A percentile compares a stretch with the other conserved stretches of the same genome.
Conservation (phyloP, 139 green algal genomes). For the Picochlorum sp. region DNA sequence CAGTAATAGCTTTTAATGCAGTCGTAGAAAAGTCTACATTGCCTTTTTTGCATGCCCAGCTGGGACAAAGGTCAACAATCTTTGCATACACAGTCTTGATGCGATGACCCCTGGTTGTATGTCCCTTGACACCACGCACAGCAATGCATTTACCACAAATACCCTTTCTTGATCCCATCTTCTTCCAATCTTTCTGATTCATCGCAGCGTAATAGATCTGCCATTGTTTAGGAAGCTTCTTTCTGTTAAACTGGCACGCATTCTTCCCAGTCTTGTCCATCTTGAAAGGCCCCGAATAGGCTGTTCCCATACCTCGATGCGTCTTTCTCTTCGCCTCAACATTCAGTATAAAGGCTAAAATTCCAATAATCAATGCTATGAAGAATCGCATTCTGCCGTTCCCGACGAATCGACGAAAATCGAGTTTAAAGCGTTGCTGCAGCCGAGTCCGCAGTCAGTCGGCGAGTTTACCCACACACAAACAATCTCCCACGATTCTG, state of each 20-base stretch:
- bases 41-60: constrained; percentile 1
- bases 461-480: no score
- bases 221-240: constrained; percentile 1
- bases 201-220: constrained; percentile 12
- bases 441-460: no score
- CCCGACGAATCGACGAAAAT: no score
- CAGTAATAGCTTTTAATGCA: constrained; percentile 14
- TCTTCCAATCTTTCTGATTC: constrained; percentile 10
- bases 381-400: no score
- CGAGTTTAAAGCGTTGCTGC: no score
- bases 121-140: not conserved
- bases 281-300: not conserved
- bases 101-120: not conserved
- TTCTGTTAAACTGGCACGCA: constrained; percentile 9
- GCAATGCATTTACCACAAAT: constrained; percentile 12
- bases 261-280: constrained; percentile 12
- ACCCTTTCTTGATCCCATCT: not conserved
- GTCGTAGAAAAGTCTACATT: constrained; percentile 19
- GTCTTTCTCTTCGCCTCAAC: no score
- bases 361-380: no score
- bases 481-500: no score
- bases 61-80: constrained; percentile 12
- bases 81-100: constrained; percentile 1
- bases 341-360: no score
- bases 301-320: not conserved